Percentiles rank a stretch among this genome's conserved stretches.
Conservation (phyloP, 192 early-diverging fungal species). For the Rhizophagus clarus region DNA sequence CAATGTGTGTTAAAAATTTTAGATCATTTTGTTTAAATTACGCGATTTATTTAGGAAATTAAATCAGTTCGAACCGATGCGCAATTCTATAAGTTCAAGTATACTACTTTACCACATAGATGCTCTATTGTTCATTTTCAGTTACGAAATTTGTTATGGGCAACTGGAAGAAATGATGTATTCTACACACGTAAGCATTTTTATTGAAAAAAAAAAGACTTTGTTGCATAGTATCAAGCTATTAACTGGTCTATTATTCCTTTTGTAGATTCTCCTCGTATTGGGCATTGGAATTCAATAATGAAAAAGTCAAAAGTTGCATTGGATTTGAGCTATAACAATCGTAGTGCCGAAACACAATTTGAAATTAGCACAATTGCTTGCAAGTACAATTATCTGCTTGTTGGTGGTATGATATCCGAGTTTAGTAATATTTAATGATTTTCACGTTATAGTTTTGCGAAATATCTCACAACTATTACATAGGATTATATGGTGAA, state of each 20-base stretch:
- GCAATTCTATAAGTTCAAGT: slow-evolving; percentile 50
- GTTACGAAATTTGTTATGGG: slow-evolving; percentile 63
- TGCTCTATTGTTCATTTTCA: slow-evolving; percentile 65
- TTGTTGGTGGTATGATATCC: slow-evolving; percentile 48
- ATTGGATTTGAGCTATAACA: slow-evolving; percentile 3
- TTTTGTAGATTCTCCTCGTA: slow-evolving; percentile 11
- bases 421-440: background rate
- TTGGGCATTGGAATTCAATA: slow-evolving; percentile 27
- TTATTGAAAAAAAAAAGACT: background rate
- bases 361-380: slow-evolving; percentile 57
- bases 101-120: slow-evolving; percentile 45
- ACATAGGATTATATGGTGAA: slow-evolving; percentile 48
- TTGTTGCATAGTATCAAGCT: background rate
- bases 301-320: slow-evolving; percentile 6
- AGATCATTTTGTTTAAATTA: background rate
- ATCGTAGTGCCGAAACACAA: background rate
- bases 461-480: background rate
- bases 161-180: slow-evolving; percentile 59
- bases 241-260: background rate
- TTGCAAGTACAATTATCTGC: slow-evolving; percentile 42
- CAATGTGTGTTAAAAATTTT: background rate
- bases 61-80: slow-evolving; percentile 35
- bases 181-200: slow-evolving; percentile 52
- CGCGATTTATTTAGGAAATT: slow-evolving; percentile 27
- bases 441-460: background rate